phyloP scores from a whole-genome alignment of 1,284 basidiomycete species.

The Malassezia furfur region DNA sequence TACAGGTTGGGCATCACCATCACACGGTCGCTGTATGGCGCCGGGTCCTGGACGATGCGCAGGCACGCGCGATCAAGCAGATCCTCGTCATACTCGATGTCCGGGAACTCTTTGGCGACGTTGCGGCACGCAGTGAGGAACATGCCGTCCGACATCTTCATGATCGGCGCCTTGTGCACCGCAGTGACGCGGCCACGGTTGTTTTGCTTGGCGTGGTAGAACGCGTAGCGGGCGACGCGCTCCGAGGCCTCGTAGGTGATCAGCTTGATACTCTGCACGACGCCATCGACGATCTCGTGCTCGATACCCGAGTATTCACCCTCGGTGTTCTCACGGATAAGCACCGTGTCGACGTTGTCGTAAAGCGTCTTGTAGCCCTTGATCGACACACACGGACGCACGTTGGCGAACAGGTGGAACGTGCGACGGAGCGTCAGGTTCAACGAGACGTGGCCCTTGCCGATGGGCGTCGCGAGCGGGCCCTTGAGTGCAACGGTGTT shows the following conservation, averaged over 20 bases:
- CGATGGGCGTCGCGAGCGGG: slow-evolving; percentile 60
- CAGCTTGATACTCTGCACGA: slow-evolving; percentile 98
- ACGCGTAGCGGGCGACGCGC: slow-evolving; percentile 95
- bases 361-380: slow-evolving; percentile 96
- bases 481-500: slow-evolving; percentile 98
- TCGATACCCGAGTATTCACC: slow-evolving; percentile 99
- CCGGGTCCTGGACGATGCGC: slow-evolving; percentile 69
- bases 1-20: slow-evolving; percentile 99
- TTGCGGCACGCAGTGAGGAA: slow-evolving; percentile 95
- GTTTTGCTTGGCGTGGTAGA: slow-evolving; percentile 84
- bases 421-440: slow-evolving; percentile 94
- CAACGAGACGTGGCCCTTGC: slow-evolving; percentile 96
- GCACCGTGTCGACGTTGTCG: slow-evolving; percentile 92
- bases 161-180: slow-evolving; percentile 99
- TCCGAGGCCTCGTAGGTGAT: slow-evolving; percentile 99
- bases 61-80: slow-evolving; percentile 93
- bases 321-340: slow-evolving; percentile 99
- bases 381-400: slow-evolving; percentile 90
- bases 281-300: slow-evolving; percentile 93
- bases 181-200: slow-evolving; percentile 89
- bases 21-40: slow-evolving; percentile 86
- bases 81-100: slow-evolving; percentile 89
- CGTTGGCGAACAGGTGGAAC: slow-evolving; percentile 97
- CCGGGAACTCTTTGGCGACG: slow-evolving; percentile 91
- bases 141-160: slow-evolving; percentile 99